These are phyloP conservation scores for Zea luxurians DNA, from an alignment of 176 grass and related monocot species.

Conservation along the genomic window DNA sequence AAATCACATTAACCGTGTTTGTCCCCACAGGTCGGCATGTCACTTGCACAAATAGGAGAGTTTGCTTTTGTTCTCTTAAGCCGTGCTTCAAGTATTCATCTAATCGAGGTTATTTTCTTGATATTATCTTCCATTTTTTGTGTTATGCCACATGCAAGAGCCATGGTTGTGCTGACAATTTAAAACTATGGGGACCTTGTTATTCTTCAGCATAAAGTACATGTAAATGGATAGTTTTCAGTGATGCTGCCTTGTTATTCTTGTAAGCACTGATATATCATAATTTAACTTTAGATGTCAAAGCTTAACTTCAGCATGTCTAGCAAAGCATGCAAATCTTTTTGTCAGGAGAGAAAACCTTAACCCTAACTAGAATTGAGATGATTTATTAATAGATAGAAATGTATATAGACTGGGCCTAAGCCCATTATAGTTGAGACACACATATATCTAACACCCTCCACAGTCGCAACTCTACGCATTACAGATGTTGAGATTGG, in stretches of 20 bases:
- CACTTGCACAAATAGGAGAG: conserved; percentile 98
- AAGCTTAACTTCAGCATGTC: conserved; percentile 2
- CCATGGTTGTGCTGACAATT: neutral
- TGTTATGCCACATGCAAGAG: neutral
- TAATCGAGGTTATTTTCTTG: conserved; percentile 78
- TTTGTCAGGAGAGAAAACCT: neutral
- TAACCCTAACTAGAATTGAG: too few species aligned
- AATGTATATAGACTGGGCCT: too few species aligned
- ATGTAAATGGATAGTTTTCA: neutral
- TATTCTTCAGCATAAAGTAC: neutral
- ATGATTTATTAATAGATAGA: too few species aligned
- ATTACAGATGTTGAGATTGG: too few species aligned
- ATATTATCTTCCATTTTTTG: conserved; percentile 20
- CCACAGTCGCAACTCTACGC: too few species aligned
- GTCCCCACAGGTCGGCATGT: conserved; percentile 86
- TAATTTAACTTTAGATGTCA: neutral
- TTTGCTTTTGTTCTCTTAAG: conserved; percentile 99
- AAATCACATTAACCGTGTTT: conserved; percentile 13
- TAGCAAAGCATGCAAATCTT: conserved; percentile 3
- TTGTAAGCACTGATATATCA: neutral
- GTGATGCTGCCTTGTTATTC: conserved; percentile 1
- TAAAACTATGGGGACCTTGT: neutral
- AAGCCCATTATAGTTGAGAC: too few species aligned
- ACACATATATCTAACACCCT: too few species aligned
- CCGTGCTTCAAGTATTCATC: conserved; percentile 97